These are phyloP conservation scores for Nicotiana rustica DNA, from an alignment of 305 asterid species.

Conservation along the genomic window DNA sequence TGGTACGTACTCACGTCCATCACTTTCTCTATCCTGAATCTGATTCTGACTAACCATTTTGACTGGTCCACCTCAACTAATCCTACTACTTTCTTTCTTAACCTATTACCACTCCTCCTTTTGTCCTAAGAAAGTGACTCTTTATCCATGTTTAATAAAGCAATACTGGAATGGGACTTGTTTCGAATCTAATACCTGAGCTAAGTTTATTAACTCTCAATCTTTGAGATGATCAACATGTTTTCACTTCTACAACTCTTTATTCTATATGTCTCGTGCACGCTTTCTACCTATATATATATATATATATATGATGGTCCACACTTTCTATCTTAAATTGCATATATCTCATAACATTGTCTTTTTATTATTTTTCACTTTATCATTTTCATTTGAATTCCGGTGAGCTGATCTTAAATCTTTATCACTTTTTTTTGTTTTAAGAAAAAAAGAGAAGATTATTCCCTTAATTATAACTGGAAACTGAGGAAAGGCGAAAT, in stretches of 20 bases:
- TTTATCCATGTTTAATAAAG: slow-evolving; percentile 13
- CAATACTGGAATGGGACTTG: slow-evolving; percentile 16
- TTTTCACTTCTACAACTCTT: background rate
- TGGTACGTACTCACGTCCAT: background rate
- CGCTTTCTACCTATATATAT: background rate
- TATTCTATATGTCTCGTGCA: background rate
- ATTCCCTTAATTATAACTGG: background rate
- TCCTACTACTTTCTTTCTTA: background rate
- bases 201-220: background rate
- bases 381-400: background rate
- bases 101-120: background rate
- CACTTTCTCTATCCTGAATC: slow-evolving; percentile 30
- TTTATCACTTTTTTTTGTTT: background rate
- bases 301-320: background rate
- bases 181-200: slow-evolving; percentile 10
- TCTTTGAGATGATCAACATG: background rate
- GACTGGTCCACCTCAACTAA: background rate
- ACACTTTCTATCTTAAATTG: background rate
- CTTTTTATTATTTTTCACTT: too few relatives aligned
- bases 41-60: slow-evolving; percentile 21
- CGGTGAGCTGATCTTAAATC: background rate
- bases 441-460: background rate
- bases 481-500: too few relatives aligned
- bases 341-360: background rate
- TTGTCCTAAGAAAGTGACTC: background rate